These are phyloP conservation scores for Fusarium sp. DNA, from an alignment of 2,329 filamentous ascomycete genomes.

Conservation along the genomic window DNA sequence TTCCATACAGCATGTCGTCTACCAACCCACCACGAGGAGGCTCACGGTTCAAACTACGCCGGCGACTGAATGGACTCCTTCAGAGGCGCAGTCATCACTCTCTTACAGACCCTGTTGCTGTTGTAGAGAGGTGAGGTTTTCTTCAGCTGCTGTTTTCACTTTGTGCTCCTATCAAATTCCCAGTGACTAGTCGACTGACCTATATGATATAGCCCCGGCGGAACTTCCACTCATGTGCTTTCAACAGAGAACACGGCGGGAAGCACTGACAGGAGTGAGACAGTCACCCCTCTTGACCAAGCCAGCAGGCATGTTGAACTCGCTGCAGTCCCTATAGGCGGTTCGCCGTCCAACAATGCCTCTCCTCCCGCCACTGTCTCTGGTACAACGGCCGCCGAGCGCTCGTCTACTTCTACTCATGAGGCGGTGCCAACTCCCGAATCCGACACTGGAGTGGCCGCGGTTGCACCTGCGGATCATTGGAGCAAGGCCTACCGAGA, in stretches of 20 bases:
- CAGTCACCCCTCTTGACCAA: not conserved
- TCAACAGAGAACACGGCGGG: not conserved
- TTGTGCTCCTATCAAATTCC: too few species aligned
- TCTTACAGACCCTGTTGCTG: too few species aligned
- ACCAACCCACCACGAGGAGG: too few species aligned
- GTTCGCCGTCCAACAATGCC: not conserved
- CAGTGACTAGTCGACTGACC: not conserved
- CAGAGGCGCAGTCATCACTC: too few species aligned
- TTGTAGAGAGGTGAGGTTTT: too few species aligned
- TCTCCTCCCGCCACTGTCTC: not conserved
- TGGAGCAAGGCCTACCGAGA: not conserved
- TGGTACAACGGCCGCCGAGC: not conserved
- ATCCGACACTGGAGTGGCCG: not conserved
- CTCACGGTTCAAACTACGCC: too few species aligned
- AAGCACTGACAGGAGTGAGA: not conserved
- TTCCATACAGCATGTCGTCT: too few species aligned
- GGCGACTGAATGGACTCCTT: too few species aligned
- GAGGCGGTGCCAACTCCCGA: not conserved
- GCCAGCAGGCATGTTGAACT: not conserved
- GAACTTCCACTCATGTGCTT: not conserved
- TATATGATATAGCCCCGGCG: not conserved
- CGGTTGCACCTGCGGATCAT: not conserved
- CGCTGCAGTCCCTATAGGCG: not conserved
- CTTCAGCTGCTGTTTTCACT: too few species aligned
- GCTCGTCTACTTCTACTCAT: not conserved